Base-by-base conservation (phyloP, 495 filamentous ascomycete genomes). In the Penicillium chermesinum region DNA sequence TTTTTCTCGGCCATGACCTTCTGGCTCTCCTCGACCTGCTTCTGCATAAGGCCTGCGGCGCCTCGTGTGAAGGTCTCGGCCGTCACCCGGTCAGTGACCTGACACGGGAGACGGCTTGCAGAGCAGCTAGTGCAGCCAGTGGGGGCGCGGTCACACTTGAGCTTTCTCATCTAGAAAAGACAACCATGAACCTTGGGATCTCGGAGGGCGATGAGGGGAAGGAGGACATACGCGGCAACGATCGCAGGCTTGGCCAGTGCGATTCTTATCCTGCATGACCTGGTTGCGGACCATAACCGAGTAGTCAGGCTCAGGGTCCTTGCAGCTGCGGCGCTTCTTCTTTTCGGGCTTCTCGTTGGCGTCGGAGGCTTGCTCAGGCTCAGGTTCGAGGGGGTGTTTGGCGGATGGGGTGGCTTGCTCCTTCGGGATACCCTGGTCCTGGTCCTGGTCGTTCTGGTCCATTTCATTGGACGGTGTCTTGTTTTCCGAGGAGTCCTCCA, bases 161-260 rank as follows among this genome's bases (percentile, higher is more conserved):
- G n/a, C 19, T 46, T 46, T 14, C 12, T 22, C 12, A 46, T 17
- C 34, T 38, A n/a, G 2, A 16, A 4, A 13, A 13, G 1, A 14
- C 5, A 14, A 22, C n/a, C 2, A 14, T n/a, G n/a, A n/a, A n/a
- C n/a, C n/a, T n/a, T n/a, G n/a, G n/a, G n/a, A n/a, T n/a, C n/a
- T n/a, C n/a, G 38, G 14, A 32, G 3, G 30, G 17, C 4, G 30
- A 6, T 33, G 37, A 8, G 16, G 36, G n/a, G 27, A 16, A 39
- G 37, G 2, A 2, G 38, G 15, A 65, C 77, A 48, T 70, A 90
- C 89, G 76, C 89, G 89, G 75, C 90, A 96, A 41, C 90, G 77
- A 59, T 95, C 90, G 74, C 90, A 96, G 3, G 90, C 90, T 63
- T 93, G 89, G 2, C 87, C 86, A 0, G 87, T 93, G 14, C 88